A percentile compares a stretch with the other conserved stretches of the same genome.
Conservation (phyloP, 1,284 basidiomycete genomes). For the Mycosarcoma mackinlayi region DNA sequence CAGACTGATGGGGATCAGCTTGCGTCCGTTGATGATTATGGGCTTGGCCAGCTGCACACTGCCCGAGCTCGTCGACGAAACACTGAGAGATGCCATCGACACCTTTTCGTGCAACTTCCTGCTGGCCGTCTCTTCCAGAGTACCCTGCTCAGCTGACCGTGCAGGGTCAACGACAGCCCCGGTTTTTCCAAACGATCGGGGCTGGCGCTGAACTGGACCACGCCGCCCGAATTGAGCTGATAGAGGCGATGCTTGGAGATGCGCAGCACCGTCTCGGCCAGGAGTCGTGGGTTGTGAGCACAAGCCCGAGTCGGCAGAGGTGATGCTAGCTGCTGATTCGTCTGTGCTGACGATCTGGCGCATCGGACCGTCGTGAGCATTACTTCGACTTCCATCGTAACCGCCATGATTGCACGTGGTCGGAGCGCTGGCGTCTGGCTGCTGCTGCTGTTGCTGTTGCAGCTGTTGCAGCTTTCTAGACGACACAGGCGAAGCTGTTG, state of each 20-base stretch:
- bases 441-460: neutral
- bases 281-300: conserved; percentile 34
- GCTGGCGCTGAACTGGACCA: conserved; percentile 7
- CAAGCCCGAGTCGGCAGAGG: conserved; percentile 41
- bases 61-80: conserved; percentile 26
- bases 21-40: conserved; percentile 35
- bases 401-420: neutral
- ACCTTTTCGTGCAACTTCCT: conserved; percentile 24
- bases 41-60: conserved; percentile 30
- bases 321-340: conserved; percentile 14
- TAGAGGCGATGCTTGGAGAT: conserved; percentile 26
- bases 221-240: conserved; percentile 17
- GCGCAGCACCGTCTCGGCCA: conserved; percentile 3
- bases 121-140: neutral
- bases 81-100: conserved; percentile 26
- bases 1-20: conserved; percentile 44
- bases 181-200: conserved; percentile 5
- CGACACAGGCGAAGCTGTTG: conserved; percentile 27
- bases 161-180: conserved; percentile 8
- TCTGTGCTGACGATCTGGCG: conserved; percentile 17
- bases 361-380: conserved; percentile 22
- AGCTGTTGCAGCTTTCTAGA: neutral
- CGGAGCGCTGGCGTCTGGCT: neutral
- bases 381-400: neutral
- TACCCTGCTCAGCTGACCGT: conserved; percentile 20